Evolutionary conservation across 208 protist species (phyloP).

Genomic region (Leishmania amazonensis): DNA sequence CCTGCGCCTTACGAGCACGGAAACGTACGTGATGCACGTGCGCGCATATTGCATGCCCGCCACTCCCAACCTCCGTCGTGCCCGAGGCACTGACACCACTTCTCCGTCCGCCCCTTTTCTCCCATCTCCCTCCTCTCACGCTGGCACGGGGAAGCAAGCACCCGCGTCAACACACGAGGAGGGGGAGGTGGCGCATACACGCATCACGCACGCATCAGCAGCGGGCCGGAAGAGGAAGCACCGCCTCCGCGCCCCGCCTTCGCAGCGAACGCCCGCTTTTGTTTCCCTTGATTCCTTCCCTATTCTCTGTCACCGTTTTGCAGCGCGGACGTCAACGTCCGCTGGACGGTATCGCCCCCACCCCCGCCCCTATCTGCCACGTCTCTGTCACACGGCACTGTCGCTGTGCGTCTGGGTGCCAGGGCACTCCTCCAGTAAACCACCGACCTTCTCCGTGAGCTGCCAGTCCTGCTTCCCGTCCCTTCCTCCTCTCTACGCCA

Average conservation of each 20-base stretch:
- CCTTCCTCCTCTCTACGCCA: not conserved
- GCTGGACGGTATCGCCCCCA: not conserved
- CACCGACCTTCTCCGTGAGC: not conserved
- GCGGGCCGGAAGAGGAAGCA: not conserved
- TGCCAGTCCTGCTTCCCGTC: not conserved
- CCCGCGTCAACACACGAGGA: not conserved
- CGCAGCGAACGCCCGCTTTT: not conserved
- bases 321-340: no score
- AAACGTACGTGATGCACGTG: not conserved
- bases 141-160: not conserved
- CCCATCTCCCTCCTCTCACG: not conserved
- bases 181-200: not conserved
- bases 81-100: not conserved
- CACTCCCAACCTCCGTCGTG: no score
- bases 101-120: not conserved
- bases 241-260: not conserved
- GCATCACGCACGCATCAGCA: not conserved
- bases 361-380: not conserved
- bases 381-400: not conserved
- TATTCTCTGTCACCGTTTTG: not conserved
- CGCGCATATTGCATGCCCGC: not conserved
- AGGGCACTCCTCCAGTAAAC: not conserved
- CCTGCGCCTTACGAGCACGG: not conserved
- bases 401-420: not conserved
- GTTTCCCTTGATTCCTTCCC: not conserved